These are phyloP conservation scores for Neonectria sp. DNA, from an alignment of 2,329 filamentous ascomycete species.

Conservation along the genomic window DNA sequence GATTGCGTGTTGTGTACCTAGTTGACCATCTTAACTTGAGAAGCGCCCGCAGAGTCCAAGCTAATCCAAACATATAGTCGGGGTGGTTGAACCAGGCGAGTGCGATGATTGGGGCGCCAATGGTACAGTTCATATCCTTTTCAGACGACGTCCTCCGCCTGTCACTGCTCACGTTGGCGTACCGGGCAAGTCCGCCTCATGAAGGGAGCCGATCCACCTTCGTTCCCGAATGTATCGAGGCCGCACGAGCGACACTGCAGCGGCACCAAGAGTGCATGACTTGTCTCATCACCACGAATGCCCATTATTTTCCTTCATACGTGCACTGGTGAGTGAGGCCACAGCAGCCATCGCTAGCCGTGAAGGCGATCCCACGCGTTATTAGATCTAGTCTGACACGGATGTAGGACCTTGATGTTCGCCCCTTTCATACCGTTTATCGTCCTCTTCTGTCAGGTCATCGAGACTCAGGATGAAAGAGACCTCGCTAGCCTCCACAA, in stretches of 20 bases:
- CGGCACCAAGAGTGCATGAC: slow-evolving; percentile 59
- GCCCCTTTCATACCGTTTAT: slow-evolving; percentile 69
- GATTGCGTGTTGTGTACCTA: background rate
- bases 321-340: slow-evolving; percentile 57
- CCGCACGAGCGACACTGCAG: slow-evolving; percentile 58
- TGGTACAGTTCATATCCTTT: slow-evolving; percentile 55
- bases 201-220: slow-evolving; percentile 53
- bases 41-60: background rate
- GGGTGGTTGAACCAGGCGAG: slow-evolving; percentile 45
- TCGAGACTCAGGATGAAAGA: slow-evolving; percentile 60
- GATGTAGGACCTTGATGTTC: slow-evolving; percentile 61
- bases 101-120: slow-evolving; percentile 45
- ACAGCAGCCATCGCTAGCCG: too few relatives aligned
- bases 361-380: too few relatives aligned
- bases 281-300: slow-evolving; percentile 50
- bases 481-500: slow-evolving; percentile 64
- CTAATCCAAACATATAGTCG: slow-evolving; percentile 22
- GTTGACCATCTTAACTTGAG: background rate
- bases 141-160: slow-evolving; percentile 60
- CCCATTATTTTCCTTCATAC: slow-evolving; percentile 57
- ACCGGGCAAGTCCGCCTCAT: slow-evolving; percentile 56
- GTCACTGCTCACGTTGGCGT: slow-evolving; percentile 59
- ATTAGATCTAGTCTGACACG: slow-evolving; percentile 15
- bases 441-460: slow-evolving; percentile 66
- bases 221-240: slow-evolving; percentile 58